A percentile compares a stretch with the other conserved stretches of the same genome.
These are phyloP conservation scores for Pachysandra terminalis DNA, from an alignment of 164 flowering plant genomes.

Conservation along the genomic window DNA sequence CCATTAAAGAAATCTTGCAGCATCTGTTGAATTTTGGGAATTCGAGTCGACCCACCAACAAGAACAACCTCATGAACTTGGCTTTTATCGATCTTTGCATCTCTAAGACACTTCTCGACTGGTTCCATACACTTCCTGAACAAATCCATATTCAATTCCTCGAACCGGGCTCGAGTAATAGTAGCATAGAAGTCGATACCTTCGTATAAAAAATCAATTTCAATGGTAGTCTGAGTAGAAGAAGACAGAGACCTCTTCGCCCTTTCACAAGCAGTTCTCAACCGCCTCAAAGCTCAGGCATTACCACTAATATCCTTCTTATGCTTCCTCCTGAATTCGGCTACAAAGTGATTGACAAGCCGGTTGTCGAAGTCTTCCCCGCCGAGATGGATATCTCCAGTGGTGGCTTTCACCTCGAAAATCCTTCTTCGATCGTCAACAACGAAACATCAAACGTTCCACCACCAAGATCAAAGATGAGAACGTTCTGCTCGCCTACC, in stretches of 20 bases:
- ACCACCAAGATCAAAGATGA: slow-evolving; percentile 21
- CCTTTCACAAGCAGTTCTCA: slow-evolving; percentile 21
- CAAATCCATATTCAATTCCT: slow-evolving; percentile 26
- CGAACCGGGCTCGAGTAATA: slow-evolving; percentile 25
- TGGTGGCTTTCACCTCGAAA: slow-evolving; percentile 28
- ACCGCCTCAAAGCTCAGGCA: slow-evolving; percentile 26
- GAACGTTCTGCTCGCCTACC: slow-evolving; percentile 12
- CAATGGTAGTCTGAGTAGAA: slow-evolving; percentile 19
- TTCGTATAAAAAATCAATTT: slow-evolving; percentile 25
- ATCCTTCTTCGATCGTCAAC: slow-evolving; percentile 27
- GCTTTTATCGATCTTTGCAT: slow-evolving; percentile 21
- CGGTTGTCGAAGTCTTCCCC: slow-evolving; percentile 28
- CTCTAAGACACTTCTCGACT: slow-evolving; percentile 24
- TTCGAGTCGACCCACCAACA: slow-evolving; percentile 26
- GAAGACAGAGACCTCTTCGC: slow-evolving; percentile 30
- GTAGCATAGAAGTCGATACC: slow-evolving; percentile 27
- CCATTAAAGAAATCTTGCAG: slow-evolving; percentile 28
- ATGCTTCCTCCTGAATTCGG: slow-evolving; percentile 27
- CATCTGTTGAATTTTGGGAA: slow-evolving; percentile 26
- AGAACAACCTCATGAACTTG: slow-evolving; percentile 25
- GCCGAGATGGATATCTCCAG: slow-evolving; percentile 29
- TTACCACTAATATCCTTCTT: slow-evolving; percentile 28
- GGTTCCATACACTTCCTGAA: slow-evolving; percentile 30
- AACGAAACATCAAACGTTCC: slow-evolving; percentile 29
- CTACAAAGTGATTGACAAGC: slow-evolving; percentile 23